These are phyloP conservation scores for Xerocomus potaroensis DNA, from an alignment of 768 basidiomycete genomes.

Conservation along the genomic window DNA sequence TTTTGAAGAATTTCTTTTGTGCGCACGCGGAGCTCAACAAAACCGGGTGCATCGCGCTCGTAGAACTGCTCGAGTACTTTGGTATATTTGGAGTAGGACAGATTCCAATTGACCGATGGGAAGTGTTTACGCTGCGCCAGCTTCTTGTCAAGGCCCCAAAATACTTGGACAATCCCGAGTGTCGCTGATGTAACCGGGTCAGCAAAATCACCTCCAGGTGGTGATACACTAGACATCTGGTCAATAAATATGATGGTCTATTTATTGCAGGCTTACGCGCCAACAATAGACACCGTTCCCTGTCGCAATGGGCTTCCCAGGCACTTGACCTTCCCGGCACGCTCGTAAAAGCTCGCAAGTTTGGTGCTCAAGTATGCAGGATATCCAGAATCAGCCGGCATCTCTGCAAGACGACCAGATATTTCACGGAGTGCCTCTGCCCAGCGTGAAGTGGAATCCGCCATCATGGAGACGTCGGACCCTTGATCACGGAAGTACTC, in stretches of 20 bases:
- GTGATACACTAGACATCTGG: conserved; percentile 69
- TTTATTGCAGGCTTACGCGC: conserved; percentile 69
- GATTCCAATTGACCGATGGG: conserved; percentile 99
- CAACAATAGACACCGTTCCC: conserved; percentile 97
- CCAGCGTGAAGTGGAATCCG: conserved; percentile 98
- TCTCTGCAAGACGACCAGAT: conserved; percentile 97
- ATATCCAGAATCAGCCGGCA: conserved; percentile 99
- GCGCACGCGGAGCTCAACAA: conserved; percentile 85
- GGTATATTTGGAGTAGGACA: conserved; percentile 99
- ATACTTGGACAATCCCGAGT: conserved; percentile 97
- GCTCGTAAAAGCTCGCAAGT: conserved; percentile 96
- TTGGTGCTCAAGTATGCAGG: conserved; percentile 96
- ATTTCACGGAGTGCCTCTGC: conserved; percentile 99
- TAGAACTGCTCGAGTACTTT: conserved; percentile 93
- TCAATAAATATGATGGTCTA: conserved; percentile 3
- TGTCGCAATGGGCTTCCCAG: conserved; percentile 83
- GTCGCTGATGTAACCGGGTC: conserved; percentile 98
- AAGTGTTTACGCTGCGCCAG: conserved; percentile 98
- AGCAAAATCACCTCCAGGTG: conserved; percentile 98
- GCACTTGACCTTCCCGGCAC: conserved; percentile 93
- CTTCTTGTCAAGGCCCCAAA: conserved; percentile 99
- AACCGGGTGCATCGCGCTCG: conserved; percentile 87
- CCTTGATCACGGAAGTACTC: conserved; percentile 99
- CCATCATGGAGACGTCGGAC: conserved; percentile 98
- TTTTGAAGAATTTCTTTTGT: conserved; percentile 98